Conservation (phyloP, 257 asterid species). For the Gynochthodes officinalis region DNA sequence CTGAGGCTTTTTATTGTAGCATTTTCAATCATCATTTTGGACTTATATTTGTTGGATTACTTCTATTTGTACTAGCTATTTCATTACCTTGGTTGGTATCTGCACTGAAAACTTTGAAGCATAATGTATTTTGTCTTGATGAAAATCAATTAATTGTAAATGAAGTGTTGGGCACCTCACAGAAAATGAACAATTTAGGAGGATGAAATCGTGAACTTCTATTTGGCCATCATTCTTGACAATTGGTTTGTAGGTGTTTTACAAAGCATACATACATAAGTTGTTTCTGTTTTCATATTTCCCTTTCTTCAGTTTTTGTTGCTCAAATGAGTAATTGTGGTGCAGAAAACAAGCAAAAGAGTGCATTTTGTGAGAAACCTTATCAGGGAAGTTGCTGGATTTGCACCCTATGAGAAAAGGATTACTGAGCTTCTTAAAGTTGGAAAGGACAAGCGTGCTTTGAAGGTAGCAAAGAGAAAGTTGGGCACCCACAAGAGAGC, state of each 20-base stretch:
- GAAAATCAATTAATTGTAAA: not conserved
- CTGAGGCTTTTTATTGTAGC: constrained; percentile 3
- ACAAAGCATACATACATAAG: not conserved
- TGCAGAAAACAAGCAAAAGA: constrained; percentile 70
- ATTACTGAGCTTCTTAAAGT: constrained; percentile 76
- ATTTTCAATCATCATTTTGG: not conserved
- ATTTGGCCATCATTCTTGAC: not conserved
- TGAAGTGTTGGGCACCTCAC: not conserved
- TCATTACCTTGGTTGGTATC: not conserved
- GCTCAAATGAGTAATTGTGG: not conserved
- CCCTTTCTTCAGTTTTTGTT: not conserved
- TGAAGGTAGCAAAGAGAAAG: constrained; percentile 76
- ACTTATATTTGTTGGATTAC: not conserved
- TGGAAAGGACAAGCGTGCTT: constrained; percentile 72
- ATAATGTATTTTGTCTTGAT: not conserved
- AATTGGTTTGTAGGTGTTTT: not conserved
- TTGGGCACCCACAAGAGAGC: constrained; percentile 88
- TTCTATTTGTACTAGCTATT: not conserved
- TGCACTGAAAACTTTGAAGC: not conserved
- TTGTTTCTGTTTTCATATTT: not conserved
- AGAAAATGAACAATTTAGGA: not conserved
- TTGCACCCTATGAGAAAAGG: constrained; percentile 79
- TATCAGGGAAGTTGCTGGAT: constrained; percentile 73
- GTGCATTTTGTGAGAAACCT: constrained; percentile 60
- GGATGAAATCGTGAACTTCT: not conserved